phyloP scores from a whole-genome alignment of 1,284 basidiomycete species.

The Hypsizygus ulmarius region DNA sequence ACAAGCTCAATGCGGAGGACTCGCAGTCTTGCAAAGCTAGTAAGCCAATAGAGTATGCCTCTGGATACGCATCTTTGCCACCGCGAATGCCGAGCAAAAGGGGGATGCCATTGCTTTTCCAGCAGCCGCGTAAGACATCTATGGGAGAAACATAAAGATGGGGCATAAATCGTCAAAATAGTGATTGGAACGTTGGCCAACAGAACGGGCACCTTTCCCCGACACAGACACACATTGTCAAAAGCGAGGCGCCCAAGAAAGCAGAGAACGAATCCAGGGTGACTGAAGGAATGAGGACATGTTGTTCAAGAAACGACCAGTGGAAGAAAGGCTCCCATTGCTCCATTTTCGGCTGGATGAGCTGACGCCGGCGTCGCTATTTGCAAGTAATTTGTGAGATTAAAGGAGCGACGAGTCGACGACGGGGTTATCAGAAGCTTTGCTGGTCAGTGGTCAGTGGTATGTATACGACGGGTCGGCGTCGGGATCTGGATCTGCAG shows the following conservation, averaged over 20 bases:
- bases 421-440: no score
- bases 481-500: no score
- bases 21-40: slow-evolving; percentile 58
- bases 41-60: slow-evolving; percentile 51
- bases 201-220: slow-evolving; percentile 50
- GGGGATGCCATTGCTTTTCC: slow-evolving; percentile 46
- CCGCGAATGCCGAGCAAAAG: slow-evolving; percentile 37
- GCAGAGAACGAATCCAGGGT: slow-evolving; percentile 47
- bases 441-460: no score
- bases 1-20: not conserved
- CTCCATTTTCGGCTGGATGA: slow-evolving; percentile 15
- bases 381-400: not conserved
- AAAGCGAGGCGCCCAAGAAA: slow-evolving; percentile 48
- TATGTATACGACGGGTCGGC: no score
- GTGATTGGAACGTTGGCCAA: not conserved
- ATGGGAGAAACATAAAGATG: slow-evolving; percentile 2
- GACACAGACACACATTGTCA: slow-evolving; percentile 51
- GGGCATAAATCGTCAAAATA: not conserved
- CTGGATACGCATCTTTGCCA: slow-evolving; percentile 50
- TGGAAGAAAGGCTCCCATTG: slow-evolving; percentile 44
- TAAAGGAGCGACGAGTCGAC: not conserved
- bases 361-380: not conserved
- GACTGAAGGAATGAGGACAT: slow-evolving; percentile 53
- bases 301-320: slow-evolving; percentile 52
- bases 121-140: slow-evolving; percentile 20